Evolutionary conservation across 495 filamentous ascomycete species (phyloP).

Genomic region (Podospora pseudoanserina): DNA sequence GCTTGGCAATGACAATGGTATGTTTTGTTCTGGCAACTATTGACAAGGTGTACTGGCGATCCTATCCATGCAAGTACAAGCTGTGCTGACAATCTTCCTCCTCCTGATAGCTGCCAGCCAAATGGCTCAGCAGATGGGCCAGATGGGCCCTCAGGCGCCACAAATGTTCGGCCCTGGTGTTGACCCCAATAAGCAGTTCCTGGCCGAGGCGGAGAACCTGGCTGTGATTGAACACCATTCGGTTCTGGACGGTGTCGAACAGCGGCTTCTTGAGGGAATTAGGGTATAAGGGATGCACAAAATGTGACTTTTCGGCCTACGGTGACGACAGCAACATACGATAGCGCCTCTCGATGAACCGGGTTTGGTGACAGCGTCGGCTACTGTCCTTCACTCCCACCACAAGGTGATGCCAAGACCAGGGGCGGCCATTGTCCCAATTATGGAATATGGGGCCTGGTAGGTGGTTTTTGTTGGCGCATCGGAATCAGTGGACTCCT

Average conservation of each 20-base stretch:
- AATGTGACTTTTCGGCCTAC: background rate
- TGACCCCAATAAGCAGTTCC: conserved; percentile 91
- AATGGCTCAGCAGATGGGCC: conserved; percentile 89
- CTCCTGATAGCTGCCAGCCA: conserved; percentile 75
- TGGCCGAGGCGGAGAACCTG: conserved; percentile 87
- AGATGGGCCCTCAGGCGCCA: conserved; percentile 62
- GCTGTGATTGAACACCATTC: conserved; percentile 92
- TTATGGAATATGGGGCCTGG: conserved; percentile 61
- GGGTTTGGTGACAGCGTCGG: background rate
- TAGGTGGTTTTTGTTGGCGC: conserved; percentile 46
- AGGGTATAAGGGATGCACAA: conserved; percentile 32
- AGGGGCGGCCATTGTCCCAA: conserved; percentile 54
- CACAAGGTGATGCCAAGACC: conserved; percentile 52
- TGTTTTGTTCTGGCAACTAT: conserved; percentile 27
- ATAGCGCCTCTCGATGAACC: background rate
- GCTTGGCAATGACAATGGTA: conserved; percentile 91
- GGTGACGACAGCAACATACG: background rate
- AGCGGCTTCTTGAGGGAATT: conserved; percentile 64
- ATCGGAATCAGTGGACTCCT: conserved; percentile 44
- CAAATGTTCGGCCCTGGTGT: conserved; percentile 90
- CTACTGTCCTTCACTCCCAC: conserved; percentile 42
- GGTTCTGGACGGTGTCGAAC: conserved; percentile 80
- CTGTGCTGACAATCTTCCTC: background rate
- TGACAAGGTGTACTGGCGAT: background rate
- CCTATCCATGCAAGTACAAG: background rate